Evolutionary conservation across 768 basidiomycete genomes (phyloP), one percentile per base, ranked within the genome.

Genomic region (Lentinula boryana): DNA sequence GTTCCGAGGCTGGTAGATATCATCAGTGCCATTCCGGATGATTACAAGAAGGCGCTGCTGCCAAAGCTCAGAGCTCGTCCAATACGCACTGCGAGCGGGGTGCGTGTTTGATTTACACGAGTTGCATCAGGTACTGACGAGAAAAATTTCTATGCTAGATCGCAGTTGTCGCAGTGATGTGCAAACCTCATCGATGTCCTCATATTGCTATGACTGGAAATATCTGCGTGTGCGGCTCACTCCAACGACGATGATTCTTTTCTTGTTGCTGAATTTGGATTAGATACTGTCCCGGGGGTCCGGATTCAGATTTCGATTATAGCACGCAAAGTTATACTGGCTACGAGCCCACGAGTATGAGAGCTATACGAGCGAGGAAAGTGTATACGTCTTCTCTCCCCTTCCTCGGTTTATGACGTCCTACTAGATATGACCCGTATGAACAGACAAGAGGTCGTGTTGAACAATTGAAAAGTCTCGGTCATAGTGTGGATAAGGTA

Each of bases 131-230:
- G 6, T 27, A 40, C 38, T 40, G 6, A 40, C 27, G 23, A 27
- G 18, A 16, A 18, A 59, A 21, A n/a, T 53, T 8, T 50, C 59
- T 55, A 53, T 58, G 49, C 10, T 62, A 96, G 94, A 95, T 98
- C 61, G 97, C 96, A 15, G 96, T 98, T 23, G 97, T 99, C 13
- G 97, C 97, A 8, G 96, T 99, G n/a, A 99, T 99, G 97, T 96
- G 95, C 78, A 99, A 98, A 70, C 97, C 97, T 1, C 97, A 99
- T 79, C 85, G 97, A 58, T 99, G 97, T 79, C 97, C 97, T 4
- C 97, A 99, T 76, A 98, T 99, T 60, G 97, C 97, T 7, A 97
- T 99, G 93, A 99, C 97, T 0, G 97, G 97, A 32, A 99, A 99
- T 68, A 98, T 99, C 60, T 99, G 97, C 75, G 97, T 99, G 88